Base-by-base conservation (phyloP, 371 early-diverging fungal species). In the Mortierella sp. region DNA sequence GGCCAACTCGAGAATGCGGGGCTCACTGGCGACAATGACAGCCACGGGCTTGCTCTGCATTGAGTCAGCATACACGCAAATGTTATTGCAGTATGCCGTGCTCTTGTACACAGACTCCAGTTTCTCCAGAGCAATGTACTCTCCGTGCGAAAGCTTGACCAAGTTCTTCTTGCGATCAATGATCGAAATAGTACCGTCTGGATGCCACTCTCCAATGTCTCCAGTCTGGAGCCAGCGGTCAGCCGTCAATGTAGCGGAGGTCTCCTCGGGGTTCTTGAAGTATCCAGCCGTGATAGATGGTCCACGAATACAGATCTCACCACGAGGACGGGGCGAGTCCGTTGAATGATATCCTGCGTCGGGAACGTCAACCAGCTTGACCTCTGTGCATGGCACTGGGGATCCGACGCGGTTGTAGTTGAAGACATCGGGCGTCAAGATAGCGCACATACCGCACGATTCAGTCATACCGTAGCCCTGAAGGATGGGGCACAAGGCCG, bases 61-160 rank as follows among this genome's bases (percentile, higher is more conserved):
- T 12, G 93, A 83, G 65, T 97, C 92, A 15, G 93, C 97, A 79
- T 92, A 91, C 24, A 98, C 87, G 80, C 94, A 94, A 42, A 97
- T 86, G 79, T 94, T 94, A 79, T 85, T 86, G 42, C 94, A 90
- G 72, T 83, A 91, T 14, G 86, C 60, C 50, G 89, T 89, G 57
- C 87, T 88, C 81, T 92, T 92, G 88, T 97, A 97, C 4, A 93
- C 85, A 5, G 95, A 89, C 82, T 99, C 99, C 39, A 99, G 83
- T 72, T 97, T 97, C 80, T 99, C 99, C 32, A 99, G 87, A 0
- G 97, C 97, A 80, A 93, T 94, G 83, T 99, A 99, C 83, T 99
- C 99, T 66, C 99, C 99, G 70, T 93, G 89, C 43, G 84, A 83
- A 27, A 89, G 63, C 79, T 99, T 99, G 83, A 99, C 90, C 43